Evolutionary conservation across 2,329 filamentous ascomycete genomes (phyloP), one percentile per base, ranked within the genome.

Genomic region (Penicillium polonicum): DNA sequence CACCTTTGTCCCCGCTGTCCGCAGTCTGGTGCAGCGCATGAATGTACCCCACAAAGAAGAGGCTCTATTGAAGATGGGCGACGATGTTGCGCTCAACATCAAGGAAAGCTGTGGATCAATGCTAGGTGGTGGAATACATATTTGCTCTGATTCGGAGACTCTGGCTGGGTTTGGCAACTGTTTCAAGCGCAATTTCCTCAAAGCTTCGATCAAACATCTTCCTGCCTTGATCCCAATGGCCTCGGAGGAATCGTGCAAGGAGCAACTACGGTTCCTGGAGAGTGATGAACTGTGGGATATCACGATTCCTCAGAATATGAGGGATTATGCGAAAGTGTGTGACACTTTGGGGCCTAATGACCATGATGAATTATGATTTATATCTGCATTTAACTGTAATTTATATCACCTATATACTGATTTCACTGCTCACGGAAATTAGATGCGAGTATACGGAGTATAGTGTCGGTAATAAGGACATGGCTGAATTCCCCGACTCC

Each of bases 1-100:
- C 57, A 68, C 69, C 39, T 73, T 72, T 55, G 66, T 72, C 8
- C 70, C 70, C 25, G 71, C 71, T n/a, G 70, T 72, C n/a, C 71
- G 69, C 57, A 69, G 62, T 50, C 50, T 72, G 15, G 68, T 71
- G 65, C 63, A 60, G n/a, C 65, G 67, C 48, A 62, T 72, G 58
- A 64, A 72, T 29, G 61, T 68, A 15, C 69, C 68, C 10, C 67
- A 67, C 13, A 62, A 72, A 38, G 70, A 73, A 51, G 68, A 66
- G 10, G 65, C 65, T 19, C 59, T 73, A 44, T 46, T 72, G 25
- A 67, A 70, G 46, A 67, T 73, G 63, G 71, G 70, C 46, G 71
- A 73, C 48, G 69, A 73, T n/a, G 71, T 67, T 25, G 71, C 71
- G n/a, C 61, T 68, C 25, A 68, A 67, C 44, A 72, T 73, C 58